phyloP scores from a whole-genome alignment of 1,284 basidiomycete genomes.

The Heterobasidion irregulare region DNA sequence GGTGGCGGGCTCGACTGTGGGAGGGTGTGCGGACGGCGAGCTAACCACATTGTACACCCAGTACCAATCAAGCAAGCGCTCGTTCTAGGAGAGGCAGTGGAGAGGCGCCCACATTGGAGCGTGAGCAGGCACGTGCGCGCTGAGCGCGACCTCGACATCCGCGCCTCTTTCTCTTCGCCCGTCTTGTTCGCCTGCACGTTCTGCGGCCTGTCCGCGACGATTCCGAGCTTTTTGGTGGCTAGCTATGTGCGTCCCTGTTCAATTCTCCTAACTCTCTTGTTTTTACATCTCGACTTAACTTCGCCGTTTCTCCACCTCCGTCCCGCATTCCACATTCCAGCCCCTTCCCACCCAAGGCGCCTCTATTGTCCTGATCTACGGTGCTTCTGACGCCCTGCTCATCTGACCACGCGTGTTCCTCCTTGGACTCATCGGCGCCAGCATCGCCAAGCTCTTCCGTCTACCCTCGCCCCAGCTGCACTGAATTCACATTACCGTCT shows the following conservation, averaged over 20 bases:
- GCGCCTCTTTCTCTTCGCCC: no score
- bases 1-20: constrained; percentile 15
- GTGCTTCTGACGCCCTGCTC: constrained; percentile 48
- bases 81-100: constrained; percentile 31
- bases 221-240: no score
- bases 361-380: constrained; percentile 51
- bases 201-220: no score
- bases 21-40: constrained; percentile 7
- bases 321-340: no score
- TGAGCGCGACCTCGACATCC: no score
- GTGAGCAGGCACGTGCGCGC: no score
- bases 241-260: no score
- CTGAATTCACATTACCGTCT: constrained; percentile 50
- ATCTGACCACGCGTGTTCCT: constrained; percentile 55
- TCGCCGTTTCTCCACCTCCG: no score
- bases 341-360: constrained; percentile 34
- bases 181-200: no score
- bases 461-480: constrained; percentile 28
- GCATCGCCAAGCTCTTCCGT: constrained; percentile 48
- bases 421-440: constrained; percentile 43
- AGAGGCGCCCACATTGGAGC: no score
- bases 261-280: no score
- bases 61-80: constrained; percentile 89
- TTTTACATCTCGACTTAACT: no score
- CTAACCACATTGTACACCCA: constrained; percentile 94